Evolutionary conservation across 495 filamentous ascomycete species (phyloP).

Genomic region (Neurospora sp.): DNA sequence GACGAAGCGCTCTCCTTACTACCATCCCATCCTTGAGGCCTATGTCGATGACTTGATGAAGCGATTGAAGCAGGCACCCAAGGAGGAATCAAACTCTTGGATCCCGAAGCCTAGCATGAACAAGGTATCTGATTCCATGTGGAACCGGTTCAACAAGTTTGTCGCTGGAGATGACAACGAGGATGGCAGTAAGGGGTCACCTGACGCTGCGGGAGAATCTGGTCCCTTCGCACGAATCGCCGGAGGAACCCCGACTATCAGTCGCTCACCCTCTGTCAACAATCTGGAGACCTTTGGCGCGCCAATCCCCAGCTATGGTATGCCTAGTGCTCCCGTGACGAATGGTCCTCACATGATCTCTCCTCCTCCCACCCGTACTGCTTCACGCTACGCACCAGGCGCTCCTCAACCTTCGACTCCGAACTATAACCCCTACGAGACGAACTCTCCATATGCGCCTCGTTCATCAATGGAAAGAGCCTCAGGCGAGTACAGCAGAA

Average conservation of each 20-base stretch:
- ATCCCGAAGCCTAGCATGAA: slow-evolving; percentile 91
- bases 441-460: slow-evolving; percentile 30
- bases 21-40: slow-evolving; percentile 60
- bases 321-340: slow-evolving; percentile 16
- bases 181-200: slow-evolving; percentile 45
- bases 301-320: slow-evolving; percentile 21
- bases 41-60: slow-evolving; percentile 75
- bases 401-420: slow-evolving; percentile 19
- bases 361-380: slow-evolving; percentile 29
- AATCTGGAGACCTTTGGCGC: slow-evolving; percentile 61
- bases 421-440: slow-evolving; percentile 23
- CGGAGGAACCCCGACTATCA: slow-evolving; percentile 70
- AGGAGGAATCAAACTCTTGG: slow-evolving; percentile 59
- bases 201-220: slow-evolving; percentile 46
- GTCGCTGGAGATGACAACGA: slow-evolving; percentile 82
- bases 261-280: slow-evolving; percentile 62
- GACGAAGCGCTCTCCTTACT: slow-evolving; percentile 74
- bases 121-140: slow-evolving; percentile 79
- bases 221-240: slow-evolving; percentile 77
- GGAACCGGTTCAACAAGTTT: slow-evolving; percentile 87
- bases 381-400: slow-evolving; percentile 56
- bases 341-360: slow-evolving; percentile 19
- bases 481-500: slow-evolving; percentile 30
- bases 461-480: slow-evolving; percentile 35
- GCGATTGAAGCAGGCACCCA: slow-evolving; percentile 72